Evolutionary conservation across 148 eudicot species (phyloP).

Genomic region (Chenopodium suecicum): DNA sequence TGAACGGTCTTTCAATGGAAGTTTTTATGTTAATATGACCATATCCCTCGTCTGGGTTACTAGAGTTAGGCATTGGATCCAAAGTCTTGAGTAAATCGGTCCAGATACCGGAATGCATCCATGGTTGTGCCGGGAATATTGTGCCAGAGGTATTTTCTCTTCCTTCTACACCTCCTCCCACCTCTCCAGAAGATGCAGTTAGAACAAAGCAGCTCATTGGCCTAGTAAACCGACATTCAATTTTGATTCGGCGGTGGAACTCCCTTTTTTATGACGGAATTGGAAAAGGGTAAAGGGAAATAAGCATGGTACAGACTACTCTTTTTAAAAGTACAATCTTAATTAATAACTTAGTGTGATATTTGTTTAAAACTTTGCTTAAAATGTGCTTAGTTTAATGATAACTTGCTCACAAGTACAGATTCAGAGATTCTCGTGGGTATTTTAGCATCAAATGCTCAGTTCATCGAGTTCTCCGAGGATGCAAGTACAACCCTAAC

Average conservation of each 20-base stretch:
- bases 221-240: conserved; percentile 17
- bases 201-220: conserved; percentile 1
- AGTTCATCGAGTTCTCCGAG: conserved; percentile 29
- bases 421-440: conserved; percentile 33
- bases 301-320: conserved; percentile 15
- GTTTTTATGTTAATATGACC: background rate
- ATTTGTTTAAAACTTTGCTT: conserved; percentile 5
- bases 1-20: background rate
- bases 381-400: conserved; percentile 25
- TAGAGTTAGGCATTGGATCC: background rate
- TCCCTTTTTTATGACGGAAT: conserved; percentile 10
- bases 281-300: conserved; percentile 14
- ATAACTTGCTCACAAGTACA: conserved; percentile 37
- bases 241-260: conserved; percentile 15
- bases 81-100: background rate
- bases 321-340: conserved; percentile 18
- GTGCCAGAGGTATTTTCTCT: background rate
- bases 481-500: conserved; percentile 49
- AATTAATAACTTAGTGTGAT: conserved; percentile 7
- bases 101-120: background rate
- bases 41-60: background rate
- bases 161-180: background rate
- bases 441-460: conserved; percentile 33
- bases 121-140: background rate
- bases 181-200: background rate